Base-by-base conservation (phyloP, 2,329 filamentous ascomycete genomes). In the Aspergillus hortae region DNA sequence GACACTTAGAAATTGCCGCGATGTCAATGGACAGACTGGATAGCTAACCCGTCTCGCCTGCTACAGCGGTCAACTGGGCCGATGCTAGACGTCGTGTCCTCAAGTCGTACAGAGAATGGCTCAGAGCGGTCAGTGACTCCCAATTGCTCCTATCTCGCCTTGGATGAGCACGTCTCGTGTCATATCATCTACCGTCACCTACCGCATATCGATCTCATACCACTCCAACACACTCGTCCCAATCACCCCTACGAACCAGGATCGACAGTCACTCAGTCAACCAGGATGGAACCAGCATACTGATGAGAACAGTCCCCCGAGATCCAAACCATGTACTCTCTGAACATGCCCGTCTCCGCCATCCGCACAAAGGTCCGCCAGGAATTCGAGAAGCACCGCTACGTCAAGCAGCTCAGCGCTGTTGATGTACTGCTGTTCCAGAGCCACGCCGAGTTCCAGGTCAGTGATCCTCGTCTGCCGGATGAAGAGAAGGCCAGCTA, bases 301-400 rank as follows among this genome's bases (percentile, higher is more conserved):
- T 25, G 10, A 48, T 42, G 15, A 46, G 6, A 44, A 56, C 71
- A 99, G 94, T 91, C 91, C 38, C 92, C 94, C 56, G 92, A 97
- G 73, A 92, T 99, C 69, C 94, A 97, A 75, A 88, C 85, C 56
- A 96, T 97, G 90, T 99, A 99, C 84, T 89, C 88, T 57, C 80
- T 99, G 67, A 90, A 89, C 70, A 84, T 95, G 68, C 91, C 92
- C 48, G 86, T 96, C 48, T 89, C 92, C 38, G 81, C 83, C 58
- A 86, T 99, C 70, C 89, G 94, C 64, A 95, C 92, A 54, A 92
- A 95, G 77, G 88, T 97, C 72, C 85, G 94, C 71, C 89, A 97
- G 77, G 92, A 99, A 72, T 99, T 96, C 71, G 94, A 99, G 80
- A 84, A 90, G 69, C 87, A 97, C 78, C 83, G 94, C 80, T 96